Base-by-base conservation (phyloP, 2,329 filamentous ascomycete genomes). In the Monosporascus sp. region DNA sequence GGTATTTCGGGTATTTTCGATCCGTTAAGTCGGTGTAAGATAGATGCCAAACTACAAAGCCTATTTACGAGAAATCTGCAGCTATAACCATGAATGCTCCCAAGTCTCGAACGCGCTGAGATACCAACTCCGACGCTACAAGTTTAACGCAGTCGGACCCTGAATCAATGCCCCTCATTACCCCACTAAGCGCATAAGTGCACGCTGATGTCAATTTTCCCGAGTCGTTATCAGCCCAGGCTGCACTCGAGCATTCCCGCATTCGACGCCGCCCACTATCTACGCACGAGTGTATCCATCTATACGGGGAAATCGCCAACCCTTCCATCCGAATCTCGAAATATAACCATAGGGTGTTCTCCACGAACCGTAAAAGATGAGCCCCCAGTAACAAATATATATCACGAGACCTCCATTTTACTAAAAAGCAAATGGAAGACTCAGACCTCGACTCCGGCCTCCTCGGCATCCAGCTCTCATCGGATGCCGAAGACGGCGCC, bases 391-490 rank as follows among this genome's bases (percentile, higher is more conserved):
- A 8, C 7, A 16, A 14, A 16, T 27, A 34, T 34, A 34, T 34
- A 14, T 5, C 31, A 34, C 9, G 9, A 34, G 5, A 14, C 11
- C 31, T 11, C 31, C 31, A 1, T 5, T 14, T 34, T 34, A 34
- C 11, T 34, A 11, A 34, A 34, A 31, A 34, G 11, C 31, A 14
- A 31, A 34, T 34, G 31, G 31, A 34, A 34, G 31, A 34, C 31
- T 34, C 31, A 38, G 62, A 68, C 38, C 61, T 71, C 14, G 66
- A 69, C 37, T 54, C 66, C 16, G 71, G 70, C 27, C 71, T 77
- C 50, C 68, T 78, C 52, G 64, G 64, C 59, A 77, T 79, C 55
- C 67, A 71, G 24, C 64, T 77, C 52, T 71, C 70, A 38, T 71
- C 68, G 9, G 69, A 73, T 5, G 63, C 66, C 51, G 61, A 61